Evolutionary conservation across 768 basidiomycete species (phyloP).

Genomic region (Leucocoprinus sp.): DNA sequence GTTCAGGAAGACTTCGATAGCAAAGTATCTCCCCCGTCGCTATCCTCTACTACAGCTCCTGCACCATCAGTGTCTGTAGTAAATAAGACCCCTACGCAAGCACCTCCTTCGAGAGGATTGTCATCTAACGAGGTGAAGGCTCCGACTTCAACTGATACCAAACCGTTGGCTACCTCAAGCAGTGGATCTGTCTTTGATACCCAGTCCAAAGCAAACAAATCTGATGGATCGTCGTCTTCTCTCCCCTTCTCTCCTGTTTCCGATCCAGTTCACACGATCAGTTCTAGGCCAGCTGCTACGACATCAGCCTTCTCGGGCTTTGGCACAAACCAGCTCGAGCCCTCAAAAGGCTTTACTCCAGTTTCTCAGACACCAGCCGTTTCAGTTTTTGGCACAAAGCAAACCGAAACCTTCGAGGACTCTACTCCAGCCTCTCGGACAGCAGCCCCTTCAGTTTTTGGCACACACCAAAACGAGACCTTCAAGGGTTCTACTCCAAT

Average conservation of each 20-base stretch:
- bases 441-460: no score
- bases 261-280: slow-evolving; percentile 5
- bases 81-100: slow-evolving; percentile 22
- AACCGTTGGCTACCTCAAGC: slow-evolving; percentile 5
- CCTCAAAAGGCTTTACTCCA: neutral
- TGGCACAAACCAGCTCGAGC: slow-evolving; percentile 2
- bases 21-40: slow-evolving; percentile 10
- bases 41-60: neutral
- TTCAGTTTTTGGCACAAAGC: no score
- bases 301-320: slow-evolving; percentile 3
- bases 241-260: slow-evolving; percentile 9
- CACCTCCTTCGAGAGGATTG: slow-evolving; percentile 1
- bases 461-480: no score
- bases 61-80: slow-evolving; percentile 10
- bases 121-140: slow-evolving; percentile 12
- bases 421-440: no score
- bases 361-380: no score
- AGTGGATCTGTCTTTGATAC: slow-evolving; percentile 4
- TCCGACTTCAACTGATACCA: slow-evolving; percentile 9
- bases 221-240: slow-evolving; percentile 1
- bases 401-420: no score
- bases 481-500: no score
- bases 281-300: slow-evolving; percentile 6
- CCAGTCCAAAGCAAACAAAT: neutral
- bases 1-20: slow-evolving; percentile 50